A percentile compares a stretch with the other conserved stretches of the same genome.
Conservation (phyloP, 1,284 basidiomycete genomes). For the Ustilago loliicola region DNA sequence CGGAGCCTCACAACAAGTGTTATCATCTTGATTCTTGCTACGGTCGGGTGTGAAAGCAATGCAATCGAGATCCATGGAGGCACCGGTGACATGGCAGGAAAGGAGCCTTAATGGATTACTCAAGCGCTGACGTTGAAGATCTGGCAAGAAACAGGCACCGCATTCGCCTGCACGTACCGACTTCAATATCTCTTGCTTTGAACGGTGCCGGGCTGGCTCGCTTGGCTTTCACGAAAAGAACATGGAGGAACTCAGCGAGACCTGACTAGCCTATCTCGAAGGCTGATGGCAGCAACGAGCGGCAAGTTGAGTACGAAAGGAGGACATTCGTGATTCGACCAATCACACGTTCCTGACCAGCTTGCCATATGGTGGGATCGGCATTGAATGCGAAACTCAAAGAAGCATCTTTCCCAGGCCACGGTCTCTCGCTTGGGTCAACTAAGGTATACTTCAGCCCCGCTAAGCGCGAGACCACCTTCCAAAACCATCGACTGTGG, state of each 20-base stretch:
- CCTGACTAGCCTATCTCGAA: neutral
- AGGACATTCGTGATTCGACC: neutral
- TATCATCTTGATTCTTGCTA: too few species aligned
- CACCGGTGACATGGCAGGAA: too few species aligned
- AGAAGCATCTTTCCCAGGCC: slow-evolving; percentile 13
- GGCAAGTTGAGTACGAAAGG: neutral
- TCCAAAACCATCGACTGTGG: neutral
- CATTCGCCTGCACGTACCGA: too few species aligned
- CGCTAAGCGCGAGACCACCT: slow-evolving; percentile 29
- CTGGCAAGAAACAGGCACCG: too few species aligned
- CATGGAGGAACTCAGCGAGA: slow-evolving; percentile 3
- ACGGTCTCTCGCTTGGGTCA: slow-evolving; percentile 18
- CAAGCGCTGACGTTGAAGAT: too few species aligned
- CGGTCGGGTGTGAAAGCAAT: too few species aligned
- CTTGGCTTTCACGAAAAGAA: neutral
- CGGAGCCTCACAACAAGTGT: neutral
- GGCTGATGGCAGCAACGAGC: neutral
- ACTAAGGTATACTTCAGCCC: slow-evolving; percentile 18
- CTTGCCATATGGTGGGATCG: neutral
- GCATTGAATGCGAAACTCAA: neutral
- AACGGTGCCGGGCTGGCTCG: neutral
- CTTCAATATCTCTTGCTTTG: too few species aligned
- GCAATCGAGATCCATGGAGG: too few species aligned
- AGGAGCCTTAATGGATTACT: too few species aligned
- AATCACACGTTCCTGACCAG: neutral